These are phyloP conservation scores for Oehlia diaphana DNA, from an alignment of 192 early-diverging fungal genomes.

Conservation along the genomic window DNA sequence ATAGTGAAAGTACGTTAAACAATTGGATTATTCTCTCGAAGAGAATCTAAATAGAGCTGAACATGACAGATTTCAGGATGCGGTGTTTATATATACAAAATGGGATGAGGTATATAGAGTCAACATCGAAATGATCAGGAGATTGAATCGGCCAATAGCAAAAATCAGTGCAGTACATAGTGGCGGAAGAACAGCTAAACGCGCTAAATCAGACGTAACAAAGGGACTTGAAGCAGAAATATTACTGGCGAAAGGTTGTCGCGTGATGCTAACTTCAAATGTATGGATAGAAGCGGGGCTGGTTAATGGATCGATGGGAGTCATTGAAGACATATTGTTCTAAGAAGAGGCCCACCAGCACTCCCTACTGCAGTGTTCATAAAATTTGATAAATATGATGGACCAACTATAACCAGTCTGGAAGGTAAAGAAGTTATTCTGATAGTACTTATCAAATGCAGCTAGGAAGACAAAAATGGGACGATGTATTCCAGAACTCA, in stretches of 20 bases:
- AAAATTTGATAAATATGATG: not conserved
- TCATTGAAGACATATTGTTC: not conserved
- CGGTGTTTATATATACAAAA: not conserved
- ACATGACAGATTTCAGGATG: not conserved
- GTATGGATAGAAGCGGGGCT: not conserved
- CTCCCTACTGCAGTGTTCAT: not conserved
- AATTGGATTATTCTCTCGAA: not conserved
- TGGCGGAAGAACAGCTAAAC: not conserved
- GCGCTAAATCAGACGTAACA: not conserved
- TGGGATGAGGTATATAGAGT: not conserved
- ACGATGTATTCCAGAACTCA: not conserved
- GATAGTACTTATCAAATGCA: not conserved
- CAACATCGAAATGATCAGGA: not conserved
- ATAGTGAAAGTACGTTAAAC: no score
- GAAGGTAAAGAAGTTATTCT: not conserved
- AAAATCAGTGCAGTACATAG: not conserved
- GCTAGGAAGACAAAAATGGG: not conserved
- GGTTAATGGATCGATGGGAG: not conserved
- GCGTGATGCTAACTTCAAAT: not conserved
- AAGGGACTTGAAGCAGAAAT: not conserved
- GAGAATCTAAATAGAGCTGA: not conserved
- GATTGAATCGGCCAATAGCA: not conserved
- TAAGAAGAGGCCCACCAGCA: not conserved
- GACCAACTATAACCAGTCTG: not conserved
- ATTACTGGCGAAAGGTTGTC: not conserved